These are phyloP conservation scores for Xylaria multiplex DNA, from an alignment of 2,329 filamentous ascomycete species.

Conservation along the genomic window DNA sequence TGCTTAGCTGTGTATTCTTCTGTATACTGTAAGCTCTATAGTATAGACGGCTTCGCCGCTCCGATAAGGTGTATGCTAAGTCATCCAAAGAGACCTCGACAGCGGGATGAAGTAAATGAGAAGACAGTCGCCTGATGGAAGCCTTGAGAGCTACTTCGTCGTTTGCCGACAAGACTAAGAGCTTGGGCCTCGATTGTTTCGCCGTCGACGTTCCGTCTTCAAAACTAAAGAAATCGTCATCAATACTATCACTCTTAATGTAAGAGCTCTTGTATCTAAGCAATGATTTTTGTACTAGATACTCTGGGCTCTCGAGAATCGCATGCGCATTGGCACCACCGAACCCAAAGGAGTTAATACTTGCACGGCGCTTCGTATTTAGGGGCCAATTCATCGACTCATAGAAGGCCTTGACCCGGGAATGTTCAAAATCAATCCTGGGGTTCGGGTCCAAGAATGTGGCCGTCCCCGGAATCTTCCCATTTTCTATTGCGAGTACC, in stretches of 20 bases:
- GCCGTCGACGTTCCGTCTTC: neutral
- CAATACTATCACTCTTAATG: neutral
- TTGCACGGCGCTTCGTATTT: conserved; percentile 3
- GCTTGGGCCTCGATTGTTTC: neutral
- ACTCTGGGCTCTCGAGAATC: conserved; percentile 10
- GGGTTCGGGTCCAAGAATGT: conserved; percentile 26
- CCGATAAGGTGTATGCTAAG: conserved; percentile 24
- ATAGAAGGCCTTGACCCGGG: neutral
- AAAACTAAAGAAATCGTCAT: conserved; percentile 2
- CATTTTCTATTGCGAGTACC: conserved; percentile 14
- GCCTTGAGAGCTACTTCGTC: conserved; percentile 3
- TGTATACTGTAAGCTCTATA: conserved; percentile 13
- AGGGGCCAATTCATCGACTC: conserved; percentile 12
- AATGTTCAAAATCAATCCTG: conserved; percentile 18
- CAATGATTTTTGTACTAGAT: neutral
- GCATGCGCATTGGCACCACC: conserved; percentile 29
- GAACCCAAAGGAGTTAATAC: conserved; percentile 28
- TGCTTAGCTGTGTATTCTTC: neutral
- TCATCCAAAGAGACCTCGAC: conserved; percentile 8
- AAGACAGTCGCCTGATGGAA: neutral
- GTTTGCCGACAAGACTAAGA: conserved; percentile 19
- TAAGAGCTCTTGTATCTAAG: neutral
- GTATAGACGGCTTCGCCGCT: conserved; percentile 17
- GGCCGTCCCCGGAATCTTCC: conserved; percentile 16
- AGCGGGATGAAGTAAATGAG: conserved; percentile 15